A percentile compares a stretch with the other conserved stretches of the same genome.
Evolutionary conservation across 1,139 yeast genomes (phyloP).

Genomic region (Groenewaldozyma auringiensis): DNA sequence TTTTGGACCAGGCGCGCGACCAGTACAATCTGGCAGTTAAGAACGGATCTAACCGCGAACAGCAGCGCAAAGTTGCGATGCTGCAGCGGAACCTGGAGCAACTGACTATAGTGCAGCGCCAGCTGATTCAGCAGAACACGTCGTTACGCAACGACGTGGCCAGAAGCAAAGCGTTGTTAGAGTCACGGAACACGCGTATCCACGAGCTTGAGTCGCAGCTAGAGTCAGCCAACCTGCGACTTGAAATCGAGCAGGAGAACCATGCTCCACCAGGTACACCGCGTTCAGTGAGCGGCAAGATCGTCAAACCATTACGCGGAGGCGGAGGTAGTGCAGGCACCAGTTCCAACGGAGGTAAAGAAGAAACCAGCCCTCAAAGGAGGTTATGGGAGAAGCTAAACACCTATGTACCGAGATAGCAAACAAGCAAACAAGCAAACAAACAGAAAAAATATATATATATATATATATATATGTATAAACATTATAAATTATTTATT

Average conservation of each 20-base stretch:
- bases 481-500: neutral
- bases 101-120: constrained; percentile 36
- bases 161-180: constrained; percentile 52
- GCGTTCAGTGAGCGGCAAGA: constrained; percentile 27
- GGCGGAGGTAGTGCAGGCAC: constrained; percentile 30
- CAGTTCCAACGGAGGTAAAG: neutral
- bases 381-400: neutral
- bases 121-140: constrained; percentile 42
- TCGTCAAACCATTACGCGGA: constrained; percentile 62
- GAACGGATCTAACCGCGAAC: constrained; percentile 27
- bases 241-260: constrained; percentile 44
- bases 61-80: constrained; percentile 34
- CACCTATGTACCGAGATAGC: constrained; percentile 2
- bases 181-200: constrained; percentile 53
- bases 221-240: constrained; percentile 44
- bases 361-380: neutral
- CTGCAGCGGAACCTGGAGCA: constrained; percentile 42
- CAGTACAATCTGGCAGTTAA: constrained; percentile 29
- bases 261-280: constrained; percentile 28
- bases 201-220: constrained; percentile 46
- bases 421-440: no score
- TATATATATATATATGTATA: constrained; percentile 1
- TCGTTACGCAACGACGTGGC: constrained; percentile 40
- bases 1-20: constrained; percentile 35
- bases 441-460: no score